phyloP scores from a whole-genome alignment of 768 basidiomycete species.

The Lactarius tabidus region DNA sequence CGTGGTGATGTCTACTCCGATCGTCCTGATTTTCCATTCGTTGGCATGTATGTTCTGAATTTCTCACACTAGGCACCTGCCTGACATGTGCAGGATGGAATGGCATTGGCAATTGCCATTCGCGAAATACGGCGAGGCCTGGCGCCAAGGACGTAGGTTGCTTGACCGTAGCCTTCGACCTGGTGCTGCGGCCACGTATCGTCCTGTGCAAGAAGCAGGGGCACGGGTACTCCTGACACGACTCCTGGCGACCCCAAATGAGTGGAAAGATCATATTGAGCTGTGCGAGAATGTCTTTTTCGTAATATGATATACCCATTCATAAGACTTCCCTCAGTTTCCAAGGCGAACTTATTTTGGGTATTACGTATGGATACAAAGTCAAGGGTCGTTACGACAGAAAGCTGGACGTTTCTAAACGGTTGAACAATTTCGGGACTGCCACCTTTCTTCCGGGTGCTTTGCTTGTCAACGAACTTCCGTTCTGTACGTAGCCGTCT shows the following conservation, averaged over 20 bases:
- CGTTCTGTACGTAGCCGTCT: background rate
- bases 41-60: conserved; percentile 8
- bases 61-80: too few species aligned
- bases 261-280: too few species aligned
- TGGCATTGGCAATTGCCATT: too few species aligned
- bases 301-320: too few species aligned
- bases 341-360: conserved; percentile 9
- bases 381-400: background rate
- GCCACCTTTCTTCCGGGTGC: background rate
- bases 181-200: too few species aligned
- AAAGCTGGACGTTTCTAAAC: too few species aligned
- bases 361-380: conserved; percentile 18
- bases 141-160: background rate
- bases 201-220: too few species aligned
- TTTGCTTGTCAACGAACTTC: background rate
- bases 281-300: too few species aligned
- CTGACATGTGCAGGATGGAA: too few species aligned
- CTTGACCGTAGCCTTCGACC: too few species aligned
- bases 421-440: background rate
- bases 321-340: background rate
- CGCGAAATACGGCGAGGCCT: background rate
- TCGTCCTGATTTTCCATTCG: conserved; percentile 2
- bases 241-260: too few species aligned
- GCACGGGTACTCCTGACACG: too few species aligned
- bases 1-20: conserved; percentile 36